phyloP scores from a whole-genome alignment of 805 yeast species.

The Zygoascus tannicola region DNA sequence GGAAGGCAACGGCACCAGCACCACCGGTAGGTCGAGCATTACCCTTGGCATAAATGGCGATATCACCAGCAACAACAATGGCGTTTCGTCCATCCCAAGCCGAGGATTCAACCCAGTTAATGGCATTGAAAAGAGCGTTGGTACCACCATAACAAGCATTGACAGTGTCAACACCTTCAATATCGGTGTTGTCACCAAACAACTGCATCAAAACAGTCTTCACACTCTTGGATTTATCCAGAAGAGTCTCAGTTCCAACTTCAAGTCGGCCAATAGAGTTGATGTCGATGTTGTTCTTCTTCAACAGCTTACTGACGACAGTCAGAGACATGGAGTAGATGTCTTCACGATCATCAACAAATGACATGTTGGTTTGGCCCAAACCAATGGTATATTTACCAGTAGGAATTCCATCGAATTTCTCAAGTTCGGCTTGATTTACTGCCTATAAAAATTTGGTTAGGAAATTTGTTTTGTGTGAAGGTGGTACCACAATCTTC shows the following conservation, averaged over 20 bases:
- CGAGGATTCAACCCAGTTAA: slow-evolving; percentile 93
- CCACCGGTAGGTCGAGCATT: slow-evolving; percentile 99
- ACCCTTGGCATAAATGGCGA: slow-evolving; percentile 94
- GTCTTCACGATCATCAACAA: slow-evolving; percentile 95
- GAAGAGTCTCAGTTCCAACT: slow-evolving; percentile 95
- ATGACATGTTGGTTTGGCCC: slow-evolving; percentile 97
- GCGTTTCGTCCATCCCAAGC: slow-evolving; percentile 99
- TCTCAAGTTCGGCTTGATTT: slow-evolving; percentile 80
- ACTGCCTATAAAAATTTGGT: too few relatives aligned
- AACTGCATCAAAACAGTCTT: slow-evolving; percentile 93
- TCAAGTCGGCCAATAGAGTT: slow-evolving; percentile 83
- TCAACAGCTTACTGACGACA: slow-evolving; percentile 65
- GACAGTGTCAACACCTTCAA: slow-evolving; percentile 92
- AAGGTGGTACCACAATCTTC: background rate
- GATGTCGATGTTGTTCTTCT: slow-evolving; percentile 76
- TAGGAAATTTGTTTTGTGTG: too few relatives aligned
- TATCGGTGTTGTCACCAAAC: slow-evolving; percentile 76
- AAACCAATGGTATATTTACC: slow-evolving; percentile 98
- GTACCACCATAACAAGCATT: slow-evolving; percentile 99
- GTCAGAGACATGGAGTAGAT: slow-evolving; percentile 91
- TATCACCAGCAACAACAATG: slow-evolving; percentile 93
- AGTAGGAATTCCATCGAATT: slow-evolving; percentile 71
- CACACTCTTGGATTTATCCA: slow-evolving; percentile 95
- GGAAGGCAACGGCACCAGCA: slow-evolving; percentile 91
- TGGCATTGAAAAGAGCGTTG: slow-evolving; percentile 81